Percentiles rank a stretch among this genome's conserved stretches.
Conservation (phyloP, 2,329 filamentous ascomycete genomes). For the Penicillium sp. region DNA sequence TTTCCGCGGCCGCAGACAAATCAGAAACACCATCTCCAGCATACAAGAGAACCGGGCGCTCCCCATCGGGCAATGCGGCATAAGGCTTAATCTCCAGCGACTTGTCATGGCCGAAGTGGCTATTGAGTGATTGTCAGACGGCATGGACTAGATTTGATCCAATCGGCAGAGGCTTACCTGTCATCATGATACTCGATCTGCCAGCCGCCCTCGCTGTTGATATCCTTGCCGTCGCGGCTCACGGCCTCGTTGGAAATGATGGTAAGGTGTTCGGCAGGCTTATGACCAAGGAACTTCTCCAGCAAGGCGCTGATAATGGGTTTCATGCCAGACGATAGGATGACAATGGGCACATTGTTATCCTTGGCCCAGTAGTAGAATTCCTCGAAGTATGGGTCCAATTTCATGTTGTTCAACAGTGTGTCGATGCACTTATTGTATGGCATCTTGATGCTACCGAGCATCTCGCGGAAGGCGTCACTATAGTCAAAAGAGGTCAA, state of each 20-base stretch:
- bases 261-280: conserved; percentile 66
- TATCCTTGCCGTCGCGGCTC: conserved; percentile 62
- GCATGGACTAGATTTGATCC: neutral
- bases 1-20: conserved; percentile 85
- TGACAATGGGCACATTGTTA: conserved; percentile 86
- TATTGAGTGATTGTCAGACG: conserved; percentile 31
- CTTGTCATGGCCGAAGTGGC: conserved; percentile 95
- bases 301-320: conserved; percentile 85
- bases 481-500: conserved; percentile 32
- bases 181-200: conserved; percentile 84
- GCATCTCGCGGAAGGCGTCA: conserved; percentile 85
- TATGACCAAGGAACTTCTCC: conserved; percentile 73
- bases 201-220: conserved; percentile 82
- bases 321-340: conserved; percentile 88
- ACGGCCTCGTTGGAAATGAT: conserved; percentile 85
- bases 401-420: conserved; percentile 74
- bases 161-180: conserved; percentile 49
- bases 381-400: conserved; percentile 82
- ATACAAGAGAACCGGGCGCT: conserved; percentile 84
- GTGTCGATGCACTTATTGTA: conserved; percentile 77
- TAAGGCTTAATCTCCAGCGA: conserved; percentile 86
- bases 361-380: conserved; percentile 80
- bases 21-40: conserved; percentile 94
- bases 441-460: conserved; percentile 76
- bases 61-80: conserved; percentile 57